Percentiles rank a stretch among this genome's conserved stretches.
phyloP scores from a whole-genome alignment of 345 rosid species.

The Nasturtium officinale region DNA sequence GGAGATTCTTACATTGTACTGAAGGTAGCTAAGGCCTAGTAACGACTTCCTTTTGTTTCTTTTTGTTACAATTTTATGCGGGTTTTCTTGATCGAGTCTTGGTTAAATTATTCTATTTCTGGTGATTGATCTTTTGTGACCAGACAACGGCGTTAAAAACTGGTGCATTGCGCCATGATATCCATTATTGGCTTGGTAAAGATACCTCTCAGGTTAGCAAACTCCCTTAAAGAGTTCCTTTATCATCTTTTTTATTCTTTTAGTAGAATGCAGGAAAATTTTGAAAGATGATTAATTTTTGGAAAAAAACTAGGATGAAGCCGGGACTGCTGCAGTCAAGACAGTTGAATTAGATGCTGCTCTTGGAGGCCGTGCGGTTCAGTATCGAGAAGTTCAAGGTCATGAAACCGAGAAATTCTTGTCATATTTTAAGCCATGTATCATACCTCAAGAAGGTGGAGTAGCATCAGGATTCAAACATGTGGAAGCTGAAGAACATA shows the following conservation, averaged over 20 bases:
- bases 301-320: constrained; percentile 66
- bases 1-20: constrained; percentile 94
- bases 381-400: constrained; percentile 96
- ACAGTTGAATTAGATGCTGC: constrained; percentile 98
- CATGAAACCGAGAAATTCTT: constrained; percentile 93
- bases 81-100: not conserved
- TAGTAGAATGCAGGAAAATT: not conserved
- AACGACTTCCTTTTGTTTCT: not conserved
- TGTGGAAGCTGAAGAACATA: constrained; percentile 79
- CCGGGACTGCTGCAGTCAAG: constrained; percentile 91
- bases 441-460: constrained; percentile 96
- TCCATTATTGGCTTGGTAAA: constrained; percentile 95
- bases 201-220: constrained; percentile 71
- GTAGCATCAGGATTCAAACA: constrained; percentile 85
- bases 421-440: constrained; percentile 95
- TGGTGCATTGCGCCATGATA: constrained; percentile 82
- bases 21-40: constrained; percentile 55
- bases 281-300: not conserved
- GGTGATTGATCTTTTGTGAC: constrained; percentile 4
- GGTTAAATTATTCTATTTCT: not conserved
- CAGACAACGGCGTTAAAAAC: constrained; percentile 80
- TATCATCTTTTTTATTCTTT: not conserved
- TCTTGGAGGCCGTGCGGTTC: constrained; percentile 99
- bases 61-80: not conserved
- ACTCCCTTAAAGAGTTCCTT: not conserved